Base-by-base conservation (phyloP, 2,329 filamentous ascomycete genomes). In the Apiospora saccharicola region DNA sequence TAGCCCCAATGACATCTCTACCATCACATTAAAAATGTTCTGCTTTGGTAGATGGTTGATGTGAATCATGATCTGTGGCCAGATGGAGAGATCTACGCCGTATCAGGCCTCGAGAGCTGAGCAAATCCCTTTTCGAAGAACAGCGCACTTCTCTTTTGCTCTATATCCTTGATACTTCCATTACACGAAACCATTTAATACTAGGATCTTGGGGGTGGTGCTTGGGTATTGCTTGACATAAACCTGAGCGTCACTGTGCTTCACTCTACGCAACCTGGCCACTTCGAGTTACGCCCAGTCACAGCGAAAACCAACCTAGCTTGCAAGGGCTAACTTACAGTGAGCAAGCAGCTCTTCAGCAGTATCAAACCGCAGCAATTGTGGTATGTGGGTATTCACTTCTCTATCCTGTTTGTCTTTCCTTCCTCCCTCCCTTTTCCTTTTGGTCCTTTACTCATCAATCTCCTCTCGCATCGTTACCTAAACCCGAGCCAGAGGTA, bases 401-500 rank as follows among this genome's bases (percentile, higher is more conserved):
- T 61, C 47, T 57, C 22, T 64, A 37, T 61, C 19, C 26, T 34
- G 4, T n/a, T 10, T 4, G n/a, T n/a, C n/a, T 4, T 26, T 57
- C 26, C 22, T 22, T 12, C 5, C 4, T 34, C 2, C 24, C 5
- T 19, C 37, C 7, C 10, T 41, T 64, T 64, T 22, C 6, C 10
- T 53, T 26, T 30, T 37, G 4, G 10, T 64, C 53, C 24, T 57
- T 8, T 19, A 7, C 53, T 6, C 2, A 4, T 57, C 5, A 19
- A 22, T 3, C 19, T 1, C 26, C 1, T 14, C 6, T 22, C 19
- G 8, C 8, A 4, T 26, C 10, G 19, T 41, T 19, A 64, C 19
- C 57, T 37, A n/a, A 64, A 64, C 1, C 57, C 57, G 5, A 64
- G 57, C 80, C 84, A 86, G 37, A 89, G 78, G 75, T 86, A 91